Conservation (phyloP, 2,329 filamentous ascomycete species). For the Pseudocercospora vitis region DNA sequence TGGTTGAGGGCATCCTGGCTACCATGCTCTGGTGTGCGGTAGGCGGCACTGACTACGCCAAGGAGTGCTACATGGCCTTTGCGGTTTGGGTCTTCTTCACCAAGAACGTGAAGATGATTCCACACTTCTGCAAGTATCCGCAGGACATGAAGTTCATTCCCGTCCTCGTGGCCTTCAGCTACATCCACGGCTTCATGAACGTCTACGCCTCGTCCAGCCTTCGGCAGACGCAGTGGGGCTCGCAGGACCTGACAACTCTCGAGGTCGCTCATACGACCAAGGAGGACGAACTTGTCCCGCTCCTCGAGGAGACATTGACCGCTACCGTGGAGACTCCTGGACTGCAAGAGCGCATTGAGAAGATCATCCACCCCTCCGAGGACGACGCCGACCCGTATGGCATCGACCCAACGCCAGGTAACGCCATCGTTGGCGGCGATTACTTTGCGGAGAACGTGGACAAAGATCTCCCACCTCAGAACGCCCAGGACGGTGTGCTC, state of each 20-base stretch:
- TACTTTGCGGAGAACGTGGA: conserved; percentile 19
- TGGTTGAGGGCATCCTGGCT: conserved; percentile 52
- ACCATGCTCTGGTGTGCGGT: conserved; percentile 36
- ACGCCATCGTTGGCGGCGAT: conserved; percentile 23
- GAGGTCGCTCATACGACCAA: conserved; percentile 21
- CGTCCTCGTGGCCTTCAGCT: conserved; percentile 56
- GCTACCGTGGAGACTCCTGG: neutral
- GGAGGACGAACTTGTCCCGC: conserved; percentile 21
- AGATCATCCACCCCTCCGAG: conserved; percentile 7
- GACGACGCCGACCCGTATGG: neutral
- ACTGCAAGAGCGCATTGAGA: conserved; percentile 8
- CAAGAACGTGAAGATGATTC: conserved; percentile 59
- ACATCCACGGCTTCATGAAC: conserved; percentile 60
- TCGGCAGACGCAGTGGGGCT: conserved; percentile 36
- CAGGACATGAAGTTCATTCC: conserved; percentile 54
- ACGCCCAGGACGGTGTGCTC: too few relatives aligned
- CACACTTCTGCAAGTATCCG: conserved; percentile 55
- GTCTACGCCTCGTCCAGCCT: conserved; percentile 55
- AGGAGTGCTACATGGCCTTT: conserved; percentile 17
- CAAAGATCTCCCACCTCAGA: too few relatives aligned
- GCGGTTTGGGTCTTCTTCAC: conserved; percentile 53
- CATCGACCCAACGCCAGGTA: conserved; percentile 19
- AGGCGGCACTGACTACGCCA: conserved; percentile 1
- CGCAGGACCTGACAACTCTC: conserved; percentile 30
- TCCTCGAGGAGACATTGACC: conserved; percentile 21